These are phyloP conservation scores for Lyophyllum shimeji DNA, from an alignment of 768 basidiomycete species.

Conservation along the genomic window DNA sequence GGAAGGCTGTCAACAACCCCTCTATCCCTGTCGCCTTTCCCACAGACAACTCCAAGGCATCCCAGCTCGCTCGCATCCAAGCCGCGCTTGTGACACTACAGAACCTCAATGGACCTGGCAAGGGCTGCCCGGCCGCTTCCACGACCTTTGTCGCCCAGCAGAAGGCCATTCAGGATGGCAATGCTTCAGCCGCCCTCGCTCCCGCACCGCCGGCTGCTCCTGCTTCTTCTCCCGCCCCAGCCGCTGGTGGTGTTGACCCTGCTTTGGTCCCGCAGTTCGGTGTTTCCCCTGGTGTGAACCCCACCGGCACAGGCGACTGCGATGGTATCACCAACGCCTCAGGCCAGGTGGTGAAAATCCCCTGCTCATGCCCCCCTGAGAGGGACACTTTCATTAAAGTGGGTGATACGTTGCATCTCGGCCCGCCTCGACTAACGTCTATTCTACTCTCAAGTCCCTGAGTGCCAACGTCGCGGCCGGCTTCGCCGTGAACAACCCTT, in stretches of 20 bases:
- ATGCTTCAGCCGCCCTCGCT: slow-evolving; percentile 19
- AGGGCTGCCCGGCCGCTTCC: slow-evolving; percentile 65
- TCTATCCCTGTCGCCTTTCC: slow-evolving; percentile 60
- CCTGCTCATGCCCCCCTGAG: slow-evolving; percentile 64
- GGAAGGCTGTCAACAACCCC: slow-evolving; percentile 67
- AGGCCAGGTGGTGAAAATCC: slow-evolving; percentile 58
- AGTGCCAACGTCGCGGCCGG: slow-evolving; percentile 61
- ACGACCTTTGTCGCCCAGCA: slow-evolving; percentile 56
- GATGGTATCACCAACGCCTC: slow-evolving; percentile 60
- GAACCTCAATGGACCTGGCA: slow-evolving; percentile 66
- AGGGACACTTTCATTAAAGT: slow-evolving; percentile 44
- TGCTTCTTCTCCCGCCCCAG: not conserved
- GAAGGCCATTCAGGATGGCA: slow-evolving; percentile 33
- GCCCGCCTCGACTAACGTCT: not conserved
- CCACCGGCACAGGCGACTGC: slow-evolving; percentile 59
- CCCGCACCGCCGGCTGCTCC: slow-evolving; percentile 18
- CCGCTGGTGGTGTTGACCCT: slow-evolving; percentile 32
- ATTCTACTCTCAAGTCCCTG: slow-evolving; percentile 30
- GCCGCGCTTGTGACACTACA: slow-evolving; percentile 69
- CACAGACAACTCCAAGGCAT: slow-evolving; percentile 49
- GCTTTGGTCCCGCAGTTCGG: slow-evolving; percentile 61
- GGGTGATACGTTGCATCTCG: not conserved
- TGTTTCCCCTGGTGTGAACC: slow-evolving; percentile 52
- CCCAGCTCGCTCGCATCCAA: slow-evolving; percentile 56
- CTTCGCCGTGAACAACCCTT: slow-evolving; percentile 64